Conservation (phyloP, 192 early-diverging fungal genomes). For the Coemansia asiatica region DNA sequence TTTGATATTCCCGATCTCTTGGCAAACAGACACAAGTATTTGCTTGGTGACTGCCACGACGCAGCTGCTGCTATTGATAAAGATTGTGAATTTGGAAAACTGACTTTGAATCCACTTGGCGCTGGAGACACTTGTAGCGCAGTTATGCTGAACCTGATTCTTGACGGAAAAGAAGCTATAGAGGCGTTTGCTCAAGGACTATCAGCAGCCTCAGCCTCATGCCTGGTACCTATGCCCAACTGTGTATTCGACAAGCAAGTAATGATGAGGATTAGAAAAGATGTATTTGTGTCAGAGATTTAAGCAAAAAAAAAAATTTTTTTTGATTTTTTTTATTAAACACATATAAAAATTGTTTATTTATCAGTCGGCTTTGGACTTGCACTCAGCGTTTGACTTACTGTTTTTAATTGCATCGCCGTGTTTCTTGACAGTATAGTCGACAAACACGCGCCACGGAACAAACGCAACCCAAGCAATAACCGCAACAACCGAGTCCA, state of each 20-base stretch:
- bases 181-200: constrained; percentile 48
- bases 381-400: constrained; percentile 14
- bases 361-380: constrained; percentile 12
- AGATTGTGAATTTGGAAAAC: neutral
- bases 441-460: constrained; percentile 46
- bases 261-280: constrained; percentile 23
- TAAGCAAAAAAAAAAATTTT: neutral
- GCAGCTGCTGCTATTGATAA: neutral
- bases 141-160: constrained; percentile 30
- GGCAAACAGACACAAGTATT: constrained; percentile 10
- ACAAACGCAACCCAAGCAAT: constrained; percentile 39
- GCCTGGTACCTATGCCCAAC: constrained; percentile 41
- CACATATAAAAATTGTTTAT: neutral
- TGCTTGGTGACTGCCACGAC: constrained; percentile 2
- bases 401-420: neutral
- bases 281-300: constrained; percentile 9
- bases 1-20: constrained; percentile 30
- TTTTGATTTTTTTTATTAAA: neutral
- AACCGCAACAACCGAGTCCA: constrained; percentile 29
- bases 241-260: constrained; percentile 25
- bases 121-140: constrained; percentile 48
- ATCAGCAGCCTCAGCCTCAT: constrained; percentile 49
- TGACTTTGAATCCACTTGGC: constrained; percentile 43
- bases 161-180: constrained; percentile 15
- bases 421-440: constrained; percentile 23